Base-by-base conservation (phyloP, 768 basidiomycete species). In the Trametes coccinea region DNA sequence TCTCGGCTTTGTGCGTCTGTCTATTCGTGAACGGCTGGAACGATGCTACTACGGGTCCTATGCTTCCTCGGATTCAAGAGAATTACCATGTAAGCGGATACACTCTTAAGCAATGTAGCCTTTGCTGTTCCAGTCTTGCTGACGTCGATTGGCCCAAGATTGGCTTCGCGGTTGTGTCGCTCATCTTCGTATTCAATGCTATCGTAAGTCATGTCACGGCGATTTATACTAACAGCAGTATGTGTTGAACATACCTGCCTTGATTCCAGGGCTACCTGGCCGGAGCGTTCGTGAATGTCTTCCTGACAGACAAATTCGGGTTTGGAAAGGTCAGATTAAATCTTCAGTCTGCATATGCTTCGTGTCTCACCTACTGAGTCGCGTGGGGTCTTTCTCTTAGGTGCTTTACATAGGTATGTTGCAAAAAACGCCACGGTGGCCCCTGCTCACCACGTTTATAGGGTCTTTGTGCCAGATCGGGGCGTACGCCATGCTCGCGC, bases 1-100 rank as follows among this genome's bases (percentile, higher is more conserved):
- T 86, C 60, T 60, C 72, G 17, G 71, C 84, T 2, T 72, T 86
- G 41, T 88, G 85, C 64, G 82, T 77, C 74, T 75, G 77, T 16
- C 52, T 87, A 48, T 86, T 86, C 61, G 73, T 89, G 3, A 79
- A 79, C 17, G 92, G 92, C 29, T 93, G 90, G 89, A 89, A 87
- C 66, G 90, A 92, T 70, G 87, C 84, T 11, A 81, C 85, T 0
- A 82, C 83, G 11, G 92, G 92, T 2, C 90, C 92, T 0, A 74
- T 94, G 30, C 74, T 93, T 3, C 91, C 89, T 1, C 79, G 84
- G 5, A 85, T 93, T 46, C 89, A 89, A 69, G 72, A 74, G 10
- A 78, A 81, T 69, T 83, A 82, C 68, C 73, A 75, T 65, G 82
- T 82, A 60, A 30, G 73, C 56, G 13, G 4, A 3, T 16, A 37